Evolutionary conservation across 1,284 basidiomycete species (phyloP), one percentile per base, ranked within the genome.

Genomic region (Pseudozyma pruni): DNA sequence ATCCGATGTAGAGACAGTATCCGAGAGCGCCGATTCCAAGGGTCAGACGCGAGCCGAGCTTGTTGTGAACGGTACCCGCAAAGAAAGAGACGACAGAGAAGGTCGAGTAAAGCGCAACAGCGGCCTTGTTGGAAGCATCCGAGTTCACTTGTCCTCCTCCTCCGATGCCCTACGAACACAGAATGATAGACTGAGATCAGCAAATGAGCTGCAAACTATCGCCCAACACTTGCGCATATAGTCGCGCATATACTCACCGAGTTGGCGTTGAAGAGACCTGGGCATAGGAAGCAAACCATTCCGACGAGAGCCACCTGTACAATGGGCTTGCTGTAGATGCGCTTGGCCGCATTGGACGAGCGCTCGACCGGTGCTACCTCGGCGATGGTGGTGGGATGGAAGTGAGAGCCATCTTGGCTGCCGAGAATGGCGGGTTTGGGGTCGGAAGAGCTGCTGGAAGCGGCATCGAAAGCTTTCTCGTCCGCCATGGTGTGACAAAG

Each of bases 41-140:
- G 0, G 91, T 91, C 11, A 88, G 73, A 17, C 87, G 86, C 25
- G 90, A 85, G n/a, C 91, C 91, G 33, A 93, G 85, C 60, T 87
- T 72, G 75, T 84, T 84, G 80, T 84, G 68, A 43, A 86, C 85
- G 87, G 75, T 92, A 90, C 85, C 91, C 88, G 82, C 91, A 84
- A 22, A 90, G 62, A 79, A 81, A 37, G 77, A 76, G 37, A 79
- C 72, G 29, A 37, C 68, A 19, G 78, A 72, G 37, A 81, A 81
- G 51, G 59, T 67, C 29, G 77, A 70, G 71, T 80, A 81, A 13
- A 80, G 62, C 9, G 76, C 75, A 16, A 77, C 35, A 31, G 56
- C 54, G 5, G 76, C 60, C 35, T 73, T 72, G 54, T 57, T 62
- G 29, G 59, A 53, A 13, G 57, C 59, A 17, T 48, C 35, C 1